Evolutionary conservation across 768 basidiomycete genomes (phyloP), one percentile per base, ranked within the genome.

Genomic region (Hirschioporus abietinus): DNA sequence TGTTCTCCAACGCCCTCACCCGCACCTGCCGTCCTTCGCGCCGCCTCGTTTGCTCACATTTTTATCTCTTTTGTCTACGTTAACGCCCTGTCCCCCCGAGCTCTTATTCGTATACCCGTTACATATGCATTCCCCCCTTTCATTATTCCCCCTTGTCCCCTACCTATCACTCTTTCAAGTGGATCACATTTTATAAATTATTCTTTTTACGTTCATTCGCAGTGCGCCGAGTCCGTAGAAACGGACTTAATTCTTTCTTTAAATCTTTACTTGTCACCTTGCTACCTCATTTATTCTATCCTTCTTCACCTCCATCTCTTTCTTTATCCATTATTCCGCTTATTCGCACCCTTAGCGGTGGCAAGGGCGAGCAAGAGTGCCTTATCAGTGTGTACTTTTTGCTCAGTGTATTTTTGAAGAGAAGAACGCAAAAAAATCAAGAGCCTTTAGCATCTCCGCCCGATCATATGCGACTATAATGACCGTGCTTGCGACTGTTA

Each of bases 21-120:
- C 30, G 2, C 30, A 30, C 42, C 42, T 10, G 3, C 42, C 42
- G 4, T 52, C 42, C 15, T 15, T 36, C 7, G 35, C 35, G 12
- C 20, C 58, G 35, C 62, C 62, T 34, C 57, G 35, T 68, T 58
- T 52, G 35, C 62, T 66, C 63, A 36, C 58, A 34, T 65, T 59
- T 59, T 57, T 64, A 66, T 68, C 60, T 26, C 23, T 58, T 65
- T 35, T 66, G 66, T 64, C 30, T 8, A 30, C 30, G 30, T 65
- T 69, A 68, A 65, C 67, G 68, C 57, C 68, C 63, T 68, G 60
- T 66, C 59, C 52, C 42, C 59, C 52, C 42, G 66, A 67, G 34
- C 70, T 67, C 70, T 63, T 65, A 20, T 58, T 25, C 63, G 23
- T 63, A 68, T 66, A 64, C 63, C 23, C 60, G 10, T 26, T 58